Evolutionary conservation across 2,329 filamentous ascomycete species (phyloP), one percentile per base, ranked within the genome.

Genomic region (Alternaria tenuissima): DNA sequence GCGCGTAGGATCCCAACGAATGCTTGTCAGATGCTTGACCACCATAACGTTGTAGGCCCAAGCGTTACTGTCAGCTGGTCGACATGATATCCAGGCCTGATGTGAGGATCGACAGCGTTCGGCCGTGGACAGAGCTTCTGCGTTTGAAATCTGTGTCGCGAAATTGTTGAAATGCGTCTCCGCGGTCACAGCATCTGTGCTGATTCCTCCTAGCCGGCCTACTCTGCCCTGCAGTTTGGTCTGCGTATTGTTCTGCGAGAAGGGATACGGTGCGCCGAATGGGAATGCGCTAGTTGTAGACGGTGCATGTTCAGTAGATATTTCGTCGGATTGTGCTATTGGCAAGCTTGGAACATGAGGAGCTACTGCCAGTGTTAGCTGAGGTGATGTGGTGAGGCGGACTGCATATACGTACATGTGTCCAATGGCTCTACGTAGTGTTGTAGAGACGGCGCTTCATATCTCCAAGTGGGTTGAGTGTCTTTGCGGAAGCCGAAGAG

Each of bases 381-480:
- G 28, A 16, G 18, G 14, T 16, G 6, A 36, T 39, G 26, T 22
- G 18, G 6, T 48, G 26, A 20, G 9, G 3, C n/a, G 47, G 14
- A 18, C 32, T 39, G 41, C 8, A n/a, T 11, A 44, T 14, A 66
- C 73, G 48, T 72, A 76, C 72, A n/a, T 7, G 52, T 36, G 16
- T 62, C 52, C 48, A 65, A 52, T 56, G 61, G 63, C 49, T 58
- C 54, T 16, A 41, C 34, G 43, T 58, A 49, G 44, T 57, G 61
- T 12, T 57, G 65, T 20, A 63, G 55, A 22, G 76, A 73, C 4
- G 76, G 76, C 30, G 76, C 70, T 57, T 78, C 70, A 63, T 78
- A 78, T 74, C 64, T 74, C 75, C 74, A 78, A 4, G 63, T 57
- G 39, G 70, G 69, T 38, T 67, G 60, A 20, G 63, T 44, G 42